phyloP scores from a whole-genome alignment of 257 asterid genomes.

The Rauvolfia tetraphylla region DNA sequence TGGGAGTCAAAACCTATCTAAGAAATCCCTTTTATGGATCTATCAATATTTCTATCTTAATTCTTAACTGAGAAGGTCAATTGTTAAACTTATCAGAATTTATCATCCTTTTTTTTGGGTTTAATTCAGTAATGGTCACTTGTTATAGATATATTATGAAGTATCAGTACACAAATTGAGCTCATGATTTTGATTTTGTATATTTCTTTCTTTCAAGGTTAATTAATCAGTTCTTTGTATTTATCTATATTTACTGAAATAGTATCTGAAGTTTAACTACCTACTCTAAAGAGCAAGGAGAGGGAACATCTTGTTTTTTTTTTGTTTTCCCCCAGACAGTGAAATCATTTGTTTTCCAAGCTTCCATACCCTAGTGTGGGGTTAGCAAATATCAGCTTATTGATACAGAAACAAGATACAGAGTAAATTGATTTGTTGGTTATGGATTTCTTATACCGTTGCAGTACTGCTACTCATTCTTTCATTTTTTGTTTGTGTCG shows the following conservation, averaged over 20 bases:
- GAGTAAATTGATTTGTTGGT: neutral
- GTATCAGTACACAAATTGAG: neutral
- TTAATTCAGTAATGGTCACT: neutral
- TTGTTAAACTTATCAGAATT: neutral
- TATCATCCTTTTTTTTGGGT: neutral
- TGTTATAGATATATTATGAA: neutral
- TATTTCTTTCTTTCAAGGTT: neutral
- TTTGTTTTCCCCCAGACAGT: too few relatives aligned
- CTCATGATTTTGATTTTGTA: neutral
- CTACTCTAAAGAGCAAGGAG: neutral
- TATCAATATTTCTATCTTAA: neutral
- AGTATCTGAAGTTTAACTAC: neutral
- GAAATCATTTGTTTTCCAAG: neutral
- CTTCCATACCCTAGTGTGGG: neutral
- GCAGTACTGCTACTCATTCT: neutral
- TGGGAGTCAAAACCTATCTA: neutral
- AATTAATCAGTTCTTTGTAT: neutral
- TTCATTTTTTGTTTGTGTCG: neutral
- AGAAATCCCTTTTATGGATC: neutral
- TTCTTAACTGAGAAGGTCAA: neutral
- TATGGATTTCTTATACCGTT: neutral
- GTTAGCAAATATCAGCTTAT: neutral
- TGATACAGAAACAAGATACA: neutral
- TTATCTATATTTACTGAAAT: neutral
- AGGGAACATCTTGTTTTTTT: neutral